Evolutionary conservation across 257 asterid genomes (phyloP), one percentile per base, ranked within the genome.

Genomic region (Nicotiana undulata): DNA sequence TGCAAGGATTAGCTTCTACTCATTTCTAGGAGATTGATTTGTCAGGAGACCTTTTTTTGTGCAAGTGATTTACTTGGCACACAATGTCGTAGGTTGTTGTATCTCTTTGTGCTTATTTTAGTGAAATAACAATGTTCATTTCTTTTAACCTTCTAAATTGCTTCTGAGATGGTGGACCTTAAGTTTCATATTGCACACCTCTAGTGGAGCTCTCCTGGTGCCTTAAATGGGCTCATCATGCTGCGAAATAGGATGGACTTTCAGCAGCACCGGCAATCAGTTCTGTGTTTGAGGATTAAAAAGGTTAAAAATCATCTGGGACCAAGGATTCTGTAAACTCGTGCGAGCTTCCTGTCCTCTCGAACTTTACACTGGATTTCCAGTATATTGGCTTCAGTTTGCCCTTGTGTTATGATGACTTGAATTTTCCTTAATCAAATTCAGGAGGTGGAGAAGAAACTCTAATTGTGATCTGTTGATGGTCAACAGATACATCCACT

Each of bases 391-490:
- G 66, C 88, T 92, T 66, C 85, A 97, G 85, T 95, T 60, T 93
- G 96, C 55, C 99, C 97, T 65, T 98, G 90, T 65, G 97, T 95
- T 89, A 93, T 95, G 99, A 89, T 93, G 97, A 93, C 98, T 58
- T 91, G 97, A 96, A 93, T 95, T 80, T 92, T 88, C 92, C 87
- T 92, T 75, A 90, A 90, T 88, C 97, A 93, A 85, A 89, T 95
- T 85, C 90, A 90, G 89, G 91, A 93, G 78, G 32, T 88, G 12
- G 83, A 95, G 91, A 88, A 86, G 82, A 18, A 85, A 6, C 9
- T 84, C 4, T 97, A 98, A 31, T 75, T 94, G 80, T 94, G 81
- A 86, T 79, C 77, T 79, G 49, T 40, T 37, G 10, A 53, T 53
- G 60, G 20, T 53, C 22, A 17, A 53, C 22, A 5, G 60, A 53